Percentiles rank a stretch among this genome's conserved stretches.
Conservation (phyloP, 805 yeast species). For the Kazachstania martiniae region DNA sequence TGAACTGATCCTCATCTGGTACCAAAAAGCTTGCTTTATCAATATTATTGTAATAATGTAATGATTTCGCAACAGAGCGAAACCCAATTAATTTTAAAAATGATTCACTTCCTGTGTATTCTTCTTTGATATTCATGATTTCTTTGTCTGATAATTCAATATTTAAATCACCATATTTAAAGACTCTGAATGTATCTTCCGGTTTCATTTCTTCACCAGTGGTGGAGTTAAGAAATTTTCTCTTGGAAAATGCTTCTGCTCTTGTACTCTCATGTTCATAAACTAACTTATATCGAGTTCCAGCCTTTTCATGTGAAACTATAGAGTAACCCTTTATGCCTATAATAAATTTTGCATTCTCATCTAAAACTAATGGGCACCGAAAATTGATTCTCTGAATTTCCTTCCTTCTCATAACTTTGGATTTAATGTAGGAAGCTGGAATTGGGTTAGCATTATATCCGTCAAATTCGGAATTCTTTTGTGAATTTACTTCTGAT, state of each 20-base stretch:
- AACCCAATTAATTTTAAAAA: constrained; percentile 61
- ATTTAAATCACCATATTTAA: constrained; percentile 37
- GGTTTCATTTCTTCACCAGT: constrained; percentile 36
- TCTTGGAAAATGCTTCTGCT: constrained; percentile 40
- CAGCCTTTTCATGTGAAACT: constrained; percentile 42
- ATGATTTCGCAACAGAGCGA: constrained; percentile 33
- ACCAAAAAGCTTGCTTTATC: constrained; percentile 52
- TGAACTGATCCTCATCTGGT: constrained; percentile 49
- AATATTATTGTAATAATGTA: constrained; percentile 41
- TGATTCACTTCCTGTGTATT: constrained; percentile 32
- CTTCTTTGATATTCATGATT: constrained; percentile 24
- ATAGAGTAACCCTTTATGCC: constrained; percentile 65
- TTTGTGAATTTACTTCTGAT: constrained; percentile 6
- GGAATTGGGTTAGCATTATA: constrained; percentile 35
- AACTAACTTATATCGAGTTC: constrained; percentile 37
- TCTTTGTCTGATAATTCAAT: constrained; percentile 32
- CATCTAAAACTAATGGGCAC: constrained; percentile 48
- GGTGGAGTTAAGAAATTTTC: constrained; percentile 29
- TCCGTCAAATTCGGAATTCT: constrained; percentile 23
- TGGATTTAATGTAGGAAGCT: constrained; percentile 33
- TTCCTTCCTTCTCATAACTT: constrained; percentile 47
- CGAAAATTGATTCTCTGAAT: constrained; percentile 53
- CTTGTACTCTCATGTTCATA: constrained; percentile 43
- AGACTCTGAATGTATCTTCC: constrained; percentile 29
- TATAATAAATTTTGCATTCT: constrained; percentile 36